These are phyloP conservation scores for Parietichytrium sp. DNA, from an alignment of 108 stramenopile species.

Conservation along the genomic window DNA sequence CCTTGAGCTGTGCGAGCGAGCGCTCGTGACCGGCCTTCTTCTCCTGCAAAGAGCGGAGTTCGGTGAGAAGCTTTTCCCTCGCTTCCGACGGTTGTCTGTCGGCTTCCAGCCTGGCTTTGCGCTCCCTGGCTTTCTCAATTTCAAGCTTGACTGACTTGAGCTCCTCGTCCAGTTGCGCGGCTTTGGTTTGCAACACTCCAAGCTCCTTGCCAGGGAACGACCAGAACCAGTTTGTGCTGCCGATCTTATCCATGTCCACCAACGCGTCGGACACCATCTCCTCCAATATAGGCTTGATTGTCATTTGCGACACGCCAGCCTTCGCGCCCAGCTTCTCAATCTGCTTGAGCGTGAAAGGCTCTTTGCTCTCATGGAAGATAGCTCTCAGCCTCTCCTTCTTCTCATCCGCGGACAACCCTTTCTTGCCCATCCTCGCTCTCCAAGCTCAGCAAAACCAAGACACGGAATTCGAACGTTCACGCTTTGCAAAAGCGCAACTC, in stretches of 20 bases:
- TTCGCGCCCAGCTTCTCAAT: slow-evolving; percentile 39
- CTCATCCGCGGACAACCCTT: slow-evolving; percentile 39
- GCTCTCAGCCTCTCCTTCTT: slow-evolving; percentile 25
- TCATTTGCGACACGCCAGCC: slow-evolving; percentile 41
- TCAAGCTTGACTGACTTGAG: background rate
- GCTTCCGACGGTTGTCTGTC: background rate
- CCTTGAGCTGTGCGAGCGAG: slow-evolving; percentile 70
- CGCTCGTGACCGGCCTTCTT: background rate
- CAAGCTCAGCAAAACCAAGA: background rate
- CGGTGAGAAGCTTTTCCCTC: background rate
- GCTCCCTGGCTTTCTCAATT: background rate
- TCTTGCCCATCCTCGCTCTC: background rate
- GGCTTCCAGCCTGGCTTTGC: background rate
- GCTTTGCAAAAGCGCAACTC: too few relatives aligned
- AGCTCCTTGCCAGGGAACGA: slow-evolving; percentile 66
- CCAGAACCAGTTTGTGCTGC: slow-evolving; percentile 85
- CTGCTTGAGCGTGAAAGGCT: slow-evolving; percentile 44
- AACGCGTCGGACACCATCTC: slow-evolving; percentile 74
- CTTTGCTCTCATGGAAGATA: slow-evolving; percentile 39
- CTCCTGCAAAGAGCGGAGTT: background rate
- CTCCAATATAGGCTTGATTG: slow-evolving; percentile 40
- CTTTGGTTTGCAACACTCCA: background rate
- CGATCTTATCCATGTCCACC: slow-evolving; percentile 86
- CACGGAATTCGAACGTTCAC: background rate
- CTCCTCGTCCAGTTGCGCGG: background rate